Evolutionary conservation across 1,284 basidiomycete genomes (phyloP), one percentile per base, ranked within the genome.

Genomic region (Marasmius fiardii): DNA sequence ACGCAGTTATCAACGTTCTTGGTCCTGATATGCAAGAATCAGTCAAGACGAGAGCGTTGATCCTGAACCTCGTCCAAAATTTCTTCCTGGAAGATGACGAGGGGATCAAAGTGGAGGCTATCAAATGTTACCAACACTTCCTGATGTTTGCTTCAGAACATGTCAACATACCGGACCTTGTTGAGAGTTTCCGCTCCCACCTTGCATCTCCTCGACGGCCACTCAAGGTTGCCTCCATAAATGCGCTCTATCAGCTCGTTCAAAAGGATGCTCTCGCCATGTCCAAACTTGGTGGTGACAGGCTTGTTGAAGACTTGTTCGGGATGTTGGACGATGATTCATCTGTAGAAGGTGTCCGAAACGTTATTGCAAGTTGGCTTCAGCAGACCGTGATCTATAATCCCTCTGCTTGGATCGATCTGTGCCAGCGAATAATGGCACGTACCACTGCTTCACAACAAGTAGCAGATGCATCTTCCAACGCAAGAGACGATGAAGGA

Each of bases 401-500:
- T 59, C 95, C 97, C 0, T 93, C 90, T 0, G 95, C 95, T 1
- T 99, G 97, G 97, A 97, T 99, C 59, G 95, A 97, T 66, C 78
- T 99, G 1, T 99, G 96, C 67, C 95, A 98, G 69, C 80, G 94
- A 33, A 98, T 99, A 71, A 97, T 98, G 92, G 87, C 90, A 4
- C 79, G 88, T 8, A 92, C 90, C 16, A 93, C 90, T 14, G 89
- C 88, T 1, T 86, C 88, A 4, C 90, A 93, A 63, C 88, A 85
- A 60, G 83, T 84, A 10, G 79, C 79, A 0, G 82, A 90, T 58
- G 81, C 83, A 8, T 78, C 82, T 0, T 72, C 80, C n/a, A 79
- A 79, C 44, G 73, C 86, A n/a, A 80, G 86, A 39, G 95, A 98
- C 61, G 96, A 98, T 60, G 95, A 98, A 73, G 92, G 90, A 1